phyloP scores from a whole-genome alignment of 2,329 filamentous ascomycete genomes.

The Immersiporthe knoxdaviesiana region DNA sequence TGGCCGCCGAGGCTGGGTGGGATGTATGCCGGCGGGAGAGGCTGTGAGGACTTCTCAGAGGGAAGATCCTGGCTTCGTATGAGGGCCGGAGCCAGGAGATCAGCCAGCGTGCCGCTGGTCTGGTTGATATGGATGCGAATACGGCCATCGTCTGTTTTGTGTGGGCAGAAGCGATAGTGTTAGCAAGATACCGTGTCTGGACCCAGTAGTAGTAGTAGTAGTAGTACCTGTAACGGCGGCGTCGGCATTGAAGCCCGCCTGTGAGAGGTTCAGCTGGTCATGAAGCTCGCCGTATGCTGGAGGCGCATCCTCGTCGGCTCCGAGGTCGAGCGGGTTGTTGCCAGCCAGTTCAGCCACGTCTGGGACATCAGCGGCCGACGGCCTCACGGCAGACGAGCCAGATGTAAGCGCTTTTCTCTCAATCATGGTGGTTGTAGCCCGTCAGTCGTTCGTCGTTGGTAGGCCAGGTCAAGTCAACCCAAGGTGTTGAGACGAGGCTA shows the following conservation, averaged over 20 bases:
- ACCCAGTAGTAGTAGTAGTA: too few species aligned
- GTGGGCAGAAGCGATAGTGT: constrained; percentile 17
- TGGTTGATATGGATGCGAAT: constrained; percentile 81
- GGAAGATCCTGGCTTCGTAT: constrained; percentile 56
- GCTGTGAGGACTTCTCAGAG: constrained; percentile 41
- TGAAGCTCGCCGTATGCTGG: constrained; percentile 63
- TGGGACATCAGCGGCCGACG: not conserved
- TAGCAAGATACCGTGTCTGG: not conserved
- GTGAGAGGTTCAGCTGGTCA: constrained; percentile 61
- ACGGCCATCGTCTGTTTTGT: constrained; percentile 72
- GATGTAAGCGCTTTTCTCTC: constrained; percentile 13
- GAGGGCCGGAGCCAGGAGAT: constrained; percentile 68
- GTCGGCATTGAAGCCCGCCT: constrained; percentile 65
- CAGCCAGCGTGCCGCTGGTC: constrained; percentile 66
- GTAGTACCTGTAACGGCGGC: constrained; percentile 58
- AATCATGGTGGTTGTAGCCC: constrained; percentile 22
- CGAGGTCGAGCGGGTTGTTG: constrained; percentile 44
- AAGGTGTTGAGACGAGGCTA: not conserved
- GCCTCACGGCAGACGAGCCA: constrained; percentile 8
- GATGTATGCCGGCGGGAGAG: constrained; percentile 70
- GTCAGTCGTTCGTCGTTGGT: constrained; percentile 31
- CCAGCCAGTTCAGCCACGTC: constrained; percentile 32
- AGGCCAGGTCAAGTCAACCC: constrained; percentile 27
- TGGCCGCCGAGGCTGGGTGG: constrained; percentile 71
- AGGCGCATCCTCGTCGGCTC: constrained; percentile 47